Evolutionary conservation across 163 green algal species (phyloP).

Genomic region (Scenedesmus sp.): DNA sequence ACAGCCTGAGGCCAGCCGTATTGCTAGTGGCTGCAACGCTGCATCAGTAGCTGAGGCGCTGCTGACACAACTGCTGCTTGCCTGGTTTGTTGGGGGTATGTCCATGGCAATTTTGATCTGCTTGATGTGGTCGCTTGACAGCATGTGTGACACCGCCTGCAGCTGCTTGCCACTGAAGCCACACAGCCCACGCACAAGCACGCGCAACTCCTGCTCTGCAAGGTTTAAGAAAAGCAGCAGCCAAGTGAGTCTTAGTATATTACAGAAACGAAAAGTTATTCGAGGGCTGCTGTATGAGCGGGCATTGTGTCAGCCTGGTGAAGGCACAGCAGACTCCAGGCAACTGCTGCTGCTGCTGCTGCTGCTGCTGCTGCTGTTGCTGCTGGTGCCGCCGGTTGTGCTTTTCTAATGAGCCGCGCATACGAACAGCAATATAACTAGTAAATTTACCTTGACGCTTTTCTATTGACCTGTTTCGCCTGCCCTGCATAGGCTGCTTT

Average conservation of each 20-base stretch:
- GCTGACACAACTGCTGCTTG: not conserved
- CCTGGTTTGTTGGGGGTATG: conserved; percentile 52
- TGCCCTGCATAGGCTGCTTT: conserved; percentile 14
- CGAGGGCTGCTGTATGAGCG: not conserved
- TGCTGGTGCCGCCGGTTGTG: not conserved
- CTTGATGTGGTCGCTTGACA: conserved; percentile 40
- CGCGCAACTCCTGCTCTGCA: conserved; percentile 29
- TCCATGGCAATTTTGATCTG: conserved; percentile 36
- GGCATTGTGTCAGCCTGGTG: not conserved
- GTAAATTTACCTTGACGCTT: conserved; percentile 22
- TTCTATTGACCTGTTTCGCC: conserved; percentile 28
- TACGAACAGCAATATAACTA: not conserved
- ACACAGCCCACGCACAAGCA: conserved; percentile 30
- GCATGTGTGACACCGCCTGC: conserved; percentile 43
- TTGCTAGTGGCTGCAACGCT: not conserved
- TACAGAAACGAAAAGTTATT: not conserved
- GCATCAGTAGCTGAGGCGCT: not conserved
- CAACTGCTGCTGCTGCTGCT: conserved; percentile 5
- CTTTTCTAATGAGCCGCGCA: not conserved
- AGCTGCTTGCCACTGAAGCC: conserved; percentile 51
- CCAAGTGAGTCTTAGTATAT: not conserved
- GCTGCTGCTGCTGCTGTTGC: not conserved
- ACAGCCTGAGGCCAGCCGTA: not conserved
- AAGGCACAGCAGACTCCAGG: not conserved
- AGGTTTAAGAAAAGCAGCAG: not conserved